Conservation (phyloP, 257 asterid species). For the Penstemon newberryi region DNA sequence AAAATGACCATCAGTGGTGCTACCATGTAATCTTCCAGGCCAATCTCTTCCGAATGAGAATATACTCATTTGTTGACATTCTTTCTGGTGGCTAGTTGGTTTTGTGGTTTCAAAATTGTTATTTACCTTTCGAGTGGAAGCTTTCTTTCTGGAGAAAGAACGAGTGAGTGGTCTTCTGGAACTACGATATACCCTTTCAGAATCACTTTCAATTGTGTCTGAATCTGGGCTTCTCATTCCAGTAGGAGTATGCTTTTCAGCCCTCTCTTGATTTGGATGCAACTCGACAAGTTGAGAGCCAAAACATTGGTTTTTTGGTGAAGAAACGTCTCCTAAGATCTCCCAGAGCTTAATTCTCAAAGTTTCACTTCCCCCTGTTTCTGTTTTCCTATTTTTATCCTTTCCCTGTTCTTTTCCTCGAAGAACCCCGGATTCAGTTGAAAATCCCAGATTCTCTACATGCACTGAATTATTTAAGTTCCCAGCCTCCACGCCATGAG, state of each 20-base stretch:
- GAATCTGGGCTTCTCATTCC: conserved; percentile 50
- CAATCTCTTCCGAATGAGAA: conserved; percentile 40
- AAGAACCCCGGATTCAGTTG: not conserved
- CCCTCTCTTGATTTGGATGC: conserved; percentile 20
- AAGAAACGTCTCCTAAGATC: conserved; percentile 31
- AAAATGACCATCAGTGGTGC: conserved; percentile 40
- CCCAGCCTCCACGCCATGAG: conserved; percentile 32
- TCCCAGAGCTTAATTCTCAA: conserved; percentile 49
- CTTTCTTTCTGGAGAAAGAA: conserved; percentile 48
- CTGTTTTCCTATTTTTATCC: conserved; percentile 24
- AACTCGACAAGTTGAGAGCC: conserved; percentile 17
- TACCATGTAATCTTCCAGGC: conserved; percentile 41
- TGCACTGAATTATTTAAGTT: conserved; percentile 36
- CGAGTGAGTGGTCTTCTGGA: conserved; percentile 53
- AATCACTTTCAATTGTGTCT: conserved; percentile 83
- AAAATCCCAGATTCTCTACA: conserved; percentile 21
- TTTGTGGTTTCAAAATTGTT: conserved; percentile 37
- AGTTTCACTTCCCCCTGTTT: conserved; percentile 5
- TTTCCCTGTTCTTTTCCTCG: conserved; percentile 19
- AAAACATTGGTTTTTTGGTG: conserved; percentile 48
- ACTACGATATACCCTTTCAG: conserved; percentile 43
- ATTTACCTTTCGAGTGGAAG: conserved; percentile 37
- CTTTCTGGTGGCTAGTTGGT: conserved; percentile 35
- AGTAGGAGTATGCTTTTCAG: conserved; percentile 34
- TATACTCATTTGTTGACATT: conserved; percentile 34